Evolutionary conservation across 2,329 filamentous ascomycete genomes (phyloP), one percentile per base, ranked within the genome.

Genomic region (Alternaria atra): DNA sequence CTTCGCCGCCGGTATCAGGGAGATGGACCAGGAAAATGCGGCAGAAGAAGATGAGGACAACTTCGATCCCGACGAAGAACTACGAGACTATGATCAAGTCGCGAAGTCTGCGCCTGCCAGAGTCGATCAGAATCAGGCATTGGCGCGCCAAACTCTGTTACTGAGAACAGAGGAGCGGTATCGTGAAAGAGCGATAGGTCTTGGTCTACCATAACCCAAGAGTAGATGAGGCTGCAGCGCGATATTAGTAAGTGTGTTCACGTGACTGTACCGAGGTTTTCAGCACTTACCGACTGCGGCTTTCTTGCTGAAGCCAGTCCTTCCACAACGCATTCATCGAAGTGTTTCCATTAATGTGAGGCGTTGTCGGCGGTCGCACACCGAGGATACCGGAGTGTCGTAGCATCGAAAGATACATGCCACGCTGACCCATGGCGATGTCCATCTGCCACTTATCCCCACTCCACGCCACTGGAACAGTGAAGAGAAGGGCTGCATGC

Each of bases 361-460:
- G 83, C 39, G 81, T 80, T 68, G 81, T 79, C 20, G 80, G 77
- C 5, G 80, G 80, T 54, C 82, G 84, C 8, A 80, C 78, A 60
- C 90, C 88, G 30, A 91, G 79, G 79, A 90, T 86, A 23, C 89
- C 89, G 0, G 88, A 89, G 73, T 91, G 88, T 68, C 88, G 86
- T 23, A 91, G 79, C 89, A 91, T 91, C 59, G 89, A 85, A 61
- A 90, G 84, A 74, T 91, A 91, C 88, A 91, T 91, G 58, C 88
- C 88, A 47, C 89, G 84, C 75, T 91, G 90, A 30, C 89, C 89
- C 88, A 91, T 90, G 42, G 89, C 86, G 65, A 91, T 90, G 70
- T 91, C 89, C 89, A 91, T 91, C 66, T 91, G 87, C 89, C 89
- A 91, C 77, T 91, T 91, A 75, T 91, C 89, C 46, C 90, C 90